phyloP scores from a whole-genome alignment of 2,329 filamentous ascomycete species.

The Colletotrichum tamarilloi region DNA sequence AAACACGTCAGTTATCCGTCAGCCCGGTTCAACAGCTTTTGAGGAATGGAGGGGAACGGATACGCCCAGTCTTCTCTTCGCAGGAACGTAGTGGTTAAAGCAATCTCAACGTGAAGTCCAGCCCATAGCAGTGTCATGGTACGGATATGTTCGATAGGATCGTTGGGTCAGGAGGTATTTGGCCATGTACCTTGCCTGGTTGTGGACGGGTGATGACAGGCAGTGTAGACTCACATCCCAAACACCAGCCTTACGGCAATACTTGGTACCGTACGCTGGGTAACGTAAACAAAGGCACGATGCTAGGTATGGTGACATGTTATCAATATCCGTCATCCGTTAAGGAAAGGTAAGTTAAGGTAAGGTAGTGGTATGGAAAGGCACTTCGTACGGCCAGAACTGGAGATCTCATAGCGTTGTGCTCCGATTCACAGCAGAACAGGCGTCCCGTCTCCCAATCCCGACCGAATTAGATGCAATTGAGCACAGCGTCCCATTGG shows the following conservation, averaged over 20 bases:
- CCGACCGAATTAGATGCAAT: background rate
- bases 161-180: background rate
- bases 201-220: background rate
- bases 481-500: slow-evolving; percentile 2
- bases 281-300: background rate
- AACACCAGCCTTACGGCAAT: background rate
- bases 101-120: background rate
- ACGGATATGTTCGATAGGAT: background rate
- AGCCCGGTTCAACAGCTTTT: background rate
- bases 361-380: background rate
- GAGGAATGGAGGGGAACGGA: background rate
- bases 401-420: background rate
- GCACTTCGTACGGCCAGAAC: background rate
- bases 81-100: too few species aligned
- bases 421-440: slow-evolving; percentile 13
- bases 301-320: background rate
- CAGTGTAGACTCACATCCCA: background rate
- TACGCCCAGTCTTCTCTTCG: background rate
- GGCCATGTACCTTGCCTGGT: background rate
- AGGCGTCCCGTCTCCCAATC: background rate
- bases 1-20: slow-evolving; percentile 28
- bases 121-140: too few species aligned
- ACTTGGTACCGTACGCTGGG: background rate
- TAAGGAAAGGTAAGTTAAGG: too few species aligned
- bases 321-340: background rate